A percentile compares a stretch with the other conserved stretches of the same genome.
Evolutionary conservation across 2,329 filamentous ascomycete genomes (phyloP).

Genomic region (Phyllosticta capitalensis): DNA sequence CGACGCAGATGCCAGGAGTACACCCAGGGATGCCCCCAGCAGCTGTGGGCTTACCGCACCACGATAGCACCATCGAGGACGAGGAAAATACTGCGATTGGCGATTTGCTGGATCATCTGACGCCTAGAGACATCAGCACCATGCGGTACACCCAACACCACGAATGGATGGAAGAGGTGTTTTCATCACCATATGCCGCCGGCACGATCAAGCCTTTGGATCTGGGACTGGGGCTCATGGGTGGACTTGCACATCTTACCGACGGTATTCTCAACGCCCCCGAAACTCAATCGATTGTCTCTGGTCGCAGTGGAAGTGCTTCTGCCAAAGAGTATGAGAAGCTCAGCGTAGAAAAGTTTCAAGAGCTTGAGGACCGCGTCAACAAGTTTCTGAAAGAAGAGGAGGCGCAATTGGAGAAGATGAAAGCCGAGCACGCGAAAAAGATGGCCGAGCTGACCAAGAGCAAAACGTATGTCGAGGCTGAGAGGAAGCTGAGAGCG

Average conservation of each 20-base stretch:
- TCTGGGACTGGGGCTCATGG: conserved; percentile 68
- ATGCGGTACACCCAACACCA: conserved; percentile 89
- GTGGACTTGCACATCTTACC: conserved; percentile 72
- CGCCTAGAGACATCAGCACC: conserved; percentile 79
- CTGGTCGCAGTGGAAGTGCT: conserved; percentile 19
- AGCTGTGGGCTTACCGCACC: conserved; percentile 15
- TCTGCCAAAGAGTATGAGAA: conserved; percentile 42
- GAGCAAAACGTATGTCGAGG: conserved; percentile 58
- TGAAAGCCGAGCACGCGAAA: conserved; percentile 70
- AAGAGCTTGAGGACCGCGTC: conserved; percentile 75
- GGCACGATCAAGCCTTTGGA: conserved; percentile 79
- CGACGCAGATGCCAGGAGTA: conserved; percentile 34
- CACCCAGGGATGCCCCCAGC: conserved; percentile 24
- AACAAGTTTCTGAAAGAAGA: conserved; percentile 62
- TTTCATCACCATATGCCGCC: conserved; percentile 81
- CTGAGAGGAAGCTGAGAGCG: conserved; percentile 66
- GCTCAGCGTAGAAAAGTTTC: conserved; percentile 65
- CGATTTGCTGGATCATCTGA: conserved; percentile 82
- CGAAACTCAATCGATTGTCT: conserved; percentile 20
- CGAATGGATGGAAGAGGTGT: conserved; percentile 97
- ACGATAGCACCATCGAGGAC: conserved; percentile 59
- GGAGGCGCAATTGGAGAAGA: conserved; percentile 70
- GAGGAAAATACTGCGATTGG: conserved; percentile 82
- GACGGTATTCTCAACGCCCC: conserved; percentile 68
- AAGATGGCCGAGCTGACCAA: conserved; percentile 66